Conservation (phyloP, 176 grass and related monocot species). For the Ananas comosus region DNA sequence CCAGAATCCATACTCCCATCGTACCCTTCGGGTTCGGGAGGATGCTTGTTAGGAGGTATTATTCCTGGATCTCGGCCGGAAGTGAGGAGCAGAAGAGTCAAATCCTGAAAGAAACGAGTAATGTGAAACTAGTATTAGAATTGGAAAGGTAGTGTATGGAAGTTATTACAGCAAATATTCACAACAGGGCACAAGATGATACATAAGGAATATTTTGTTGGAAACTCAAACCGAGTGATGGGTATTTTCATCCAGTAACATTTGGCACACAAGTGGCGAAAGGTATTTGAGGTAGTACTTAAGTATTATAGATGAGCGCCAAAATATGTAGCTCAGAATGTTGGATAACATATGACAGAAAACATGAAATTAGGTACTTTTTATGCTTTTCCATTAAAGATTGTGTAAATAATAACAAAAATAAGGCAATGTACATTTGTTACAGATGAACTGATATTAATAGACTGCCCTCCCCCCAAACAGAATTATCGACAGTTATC, state of each 20-base stretch:
- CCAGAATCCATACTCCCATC: slow-evolving; percentile 40
- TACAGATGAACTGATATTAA: too few relatives aligned
- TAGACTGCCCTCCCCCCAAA: too few relatives aligned
- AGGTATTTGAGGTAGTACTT: too few relatives aligned
- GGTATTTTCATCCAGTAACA: neutral
- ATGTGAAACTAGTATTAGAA: neutral
- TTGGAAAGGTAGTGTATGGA: neutral
- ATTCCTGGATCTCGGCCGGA: slow-evolving; percentile 95
- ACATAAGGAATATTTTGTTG: neutral
- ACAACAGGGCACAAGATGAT: neutral
- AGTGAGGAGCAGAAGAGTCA: slow-evolving; percentile 69
- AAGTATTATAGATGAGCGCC: too few relatives aligned
- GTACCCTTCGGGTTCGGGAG: slow-evolving; percentile 61
- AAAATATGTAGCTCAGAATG: too few relatives aligned
- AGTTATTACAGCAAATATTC: neutral
- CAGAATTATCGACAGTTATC: too few relatives aligned
- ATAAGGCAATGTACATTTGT: too few relatives aligned
- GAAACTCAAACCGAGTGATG: neutral
- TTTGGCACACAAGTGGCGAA: neutral
- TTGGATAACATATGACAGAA: too few relatives aligned
- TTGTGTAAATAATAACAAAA: too few relatives aligned
- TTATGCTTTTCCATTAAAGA: too few relatives aligned
- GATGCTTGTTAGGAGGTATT: slow-evolving; percentile 74
- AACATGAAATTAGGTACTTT: too few relatives aligned
- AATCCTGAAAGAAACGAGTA: slow-evolving; percentile 48